Evolutionary conservation across 805 yeast species (phyloP), one percentile per base, ranked within the genome.

Genomic region (Zygoascus bituminiphila): DNA sequence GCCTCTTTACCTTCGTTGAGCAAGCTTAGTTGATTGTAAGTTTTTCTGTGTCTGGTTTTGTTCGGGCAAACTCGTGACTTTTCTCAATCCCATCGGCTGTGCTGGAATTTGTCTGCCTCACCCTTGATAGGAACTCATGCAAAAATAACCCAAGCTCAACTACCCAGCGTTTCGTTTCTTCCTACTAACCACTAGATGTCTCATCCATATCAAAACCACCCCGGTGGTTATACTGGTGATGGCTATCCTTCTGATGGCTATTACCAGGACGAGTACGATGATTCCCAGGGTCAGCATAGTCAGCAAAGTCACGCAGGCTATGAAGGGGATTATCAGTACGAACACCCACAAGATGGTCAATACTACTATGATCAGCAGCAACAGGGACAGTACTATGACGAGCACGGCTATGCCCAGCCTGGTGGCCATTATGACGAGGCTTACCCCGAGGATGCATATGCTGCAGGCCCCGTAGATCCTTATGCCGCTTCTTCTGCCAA

Each of bases 351-450:
- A 35, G 56, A 52, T 33, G 54, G 54, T 35, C 59, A 58, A 47
- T 56, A 62, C 51, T 61, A 57, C 47, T 61, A 57, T 48, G 62
- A 58, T 26, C 60, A 65, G 48, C 68, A 67, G 50, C 62, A 62
- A 49, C 73, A 70, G 53, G 71, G 66, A 60, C 67, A 69, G 47
- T 63, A 74, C 59, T 71, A 70, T 53, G 73, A 66, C 54, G 64
- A 70, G 51, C 65, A 66, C 54, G 46, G 54, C 45, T 46, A 55
- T 35, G 61, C 65, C 53, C 70, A 69, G 48, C 63, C 47, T 10
- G 54, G 60, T 45, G 71, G 66, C 40, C 65, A 67, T 50, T 66
- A 69, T 51, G 62, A 61, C 36, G 64, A 56, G 4, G 62, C 59
- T 25, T 65, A 62, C 46, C 57, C 62, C 45, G 72, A 68, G 39